Evolutionary conservation across 192 early-diverging fungal genomes (phyloP), one percentile per base, ranked within the genome.

Genomic region (Nowakowskiella sp.): DNA sequence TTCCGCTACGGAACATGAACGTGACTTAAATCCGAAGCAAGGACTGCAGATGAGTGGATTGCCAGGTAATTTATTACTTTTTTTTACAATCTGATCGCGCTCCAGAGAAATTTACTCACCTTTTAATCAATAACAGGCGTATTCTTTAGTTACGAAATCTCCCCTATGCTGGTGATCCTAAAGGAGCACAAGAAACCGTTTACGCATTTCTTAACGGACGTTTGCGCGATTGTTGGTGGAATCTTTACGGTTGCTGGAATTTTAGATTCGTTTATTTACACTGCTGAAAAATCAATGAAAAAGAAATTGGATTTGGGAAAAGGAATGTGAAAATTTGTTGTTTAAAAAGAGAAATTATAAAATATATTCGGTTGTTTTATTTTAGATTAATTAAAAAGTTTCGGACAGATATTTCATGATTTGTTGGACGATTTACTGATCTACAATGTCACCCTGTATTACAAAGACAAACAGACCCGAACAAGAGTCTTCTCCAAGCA

Each of bases 171-270:
- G 43, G 86, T 97, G 39, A 84, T 84, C 27, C 89, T 94, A 61
- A 74, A 68, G 3, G 87, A 97, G 70, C 74, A 78, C 39, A 71
- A 76, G 31, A 82, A 84, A 52, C 89, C 91, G 10, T 84, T 97
- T 51, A 74, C 80, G n/a, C 83, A 85, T 43, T 90, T 97, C 65
- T 58, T 97, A 24, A 94, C 92, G 26, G 82, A 85, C 27, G 69
- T 91, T 9, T 92, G 92, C 55, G 91, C 89, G 8, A 90, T 97
- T 51, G 77, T 95, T 1, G 92, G 94, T 44, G 94, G 92, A 29
- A 80, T 97, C 24, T 92, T 88, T 61, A 95, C 94, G n/a, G 89
- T 97, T 4, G 90, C 92, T 5, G 84, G 92, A 5, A 77, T 97
- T 26, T 60, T 95, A 10, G 94, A 97, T 57, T 71, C 78, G 42